Conservation (phyloP, 2,329 filamentous ascomycete genomes). For the Didymella exigua region DNA sequence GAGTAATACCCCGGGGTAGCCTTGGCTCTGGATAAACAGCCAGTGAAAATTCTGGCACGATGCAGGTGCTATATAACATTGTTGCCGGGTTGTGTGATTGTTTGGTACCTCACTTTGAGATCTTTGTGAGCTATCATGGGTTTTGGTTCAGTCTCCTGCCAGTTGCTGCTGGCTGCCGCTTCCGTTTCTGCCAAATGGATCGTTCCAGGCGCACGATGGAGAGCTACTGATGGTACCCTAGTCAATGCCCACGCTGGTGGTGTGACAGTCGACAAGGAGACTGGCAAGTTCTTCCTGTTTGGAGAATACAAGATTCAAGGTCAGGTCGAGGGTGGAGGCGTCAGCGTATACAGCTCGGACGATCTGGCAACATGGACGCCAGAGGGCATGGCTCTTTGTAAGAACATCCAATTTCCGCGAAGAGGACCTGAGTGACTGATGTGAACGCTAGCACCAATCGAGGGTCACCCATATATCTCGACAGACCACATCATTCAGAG, state of each 20-base stretch:
- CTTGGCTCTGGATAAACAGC: constrained; percentile 30
- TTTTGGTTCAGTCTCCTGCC: constrained; percentile 24
- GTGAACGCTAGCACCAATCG: constrained; percentile 52
- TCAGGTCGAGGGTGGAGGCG: constrained; percentile 64
- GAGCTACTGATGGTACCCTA: constrained; percentile 63
- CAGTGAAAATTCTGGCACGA: constrained; percentile 1
- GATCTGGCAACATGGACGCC: constrained; percentile 65
- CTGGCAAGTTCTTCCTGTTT: constrained; percentile 65
- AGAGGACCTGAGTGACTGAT: background rate
- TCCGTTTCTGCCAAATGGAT: constrained; percentile 59
- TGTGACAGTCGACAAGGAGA: constrained; percentile 58
- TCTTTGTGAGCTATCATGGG: constrained; percentile 18
- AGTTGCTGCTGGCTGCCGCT: constrained; percentile 31
- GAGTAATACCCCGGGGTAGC: constrained; percentile 26
- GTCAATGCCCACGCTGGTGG: constrained; percentile 68
- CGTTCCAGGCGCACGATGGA: constrained; percentile 66
- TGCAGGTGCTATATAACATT: constrained; percentile 27
- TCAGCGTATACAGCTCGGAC: constrained; percentile 63
- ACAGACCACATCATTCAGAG: constrained; percentile 64
- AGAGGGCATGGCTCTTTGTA: constrained; percentile 63
- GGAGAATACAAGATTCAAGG: constrained; percentile 66
- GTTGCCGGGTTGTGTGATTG: constrained; percentile 7
- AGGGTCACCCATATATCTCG: constrained; percentile 62
- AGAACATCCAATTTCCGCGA: background rate
- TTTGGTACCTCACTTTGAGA: constrained; percentile 2